Evolutionary conservation across 208 protist species (phyloP), one percentile per base, ranked within the genome.

Genomic region (Leishmania amazonensis): DNA sequence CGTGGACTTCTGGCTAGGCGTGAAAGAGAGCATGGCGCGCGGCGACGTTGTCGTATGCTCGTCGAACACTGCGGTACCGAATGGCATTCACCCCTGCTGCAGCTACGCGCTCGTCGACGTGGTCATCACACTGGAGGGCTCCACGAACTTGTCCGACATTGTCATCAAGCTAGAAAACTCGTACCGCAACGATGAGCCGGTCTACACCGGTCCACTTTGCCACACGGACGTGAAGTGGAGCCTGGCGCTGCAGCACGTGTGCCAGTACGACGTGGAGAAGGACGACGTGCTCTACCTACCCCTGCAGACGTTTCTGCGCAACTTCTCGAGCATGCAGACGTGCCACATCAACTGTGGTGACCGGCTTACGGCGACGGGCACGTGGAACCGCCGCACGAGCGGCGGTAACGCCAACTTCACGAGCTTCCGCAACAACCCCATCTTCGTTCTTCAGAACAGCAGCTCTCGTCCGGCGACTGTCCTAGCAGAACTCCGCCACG

Each of bases 281-380:
- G 85, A 89, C 31, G 90, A 95, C 74, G 78, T 88, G 15, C 77
- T 96, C 21, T 95, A 90, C 86, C 71, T 96, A 71, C 93, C 93
- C 9, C 84, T 96, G 21, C 93, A 90, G 5, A 90, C 87, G 47
- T 95, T 96, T 73, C 83, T 96, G 53, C 89, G 91, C 45, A 95
- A 95, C 88, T 96, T 95, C 80, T 89, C 89, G 19, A 95, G 89
- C 80, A 83, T 96, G 78, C 89, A 94, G 88, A 87, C 86, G 79
- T 95, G 91, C 81, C 88, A 96, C 85, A 96, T 96, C 81, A 95
- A 95, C 87, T 97, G 93, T 81, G 94, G 94, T 79, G 92, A 95
- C 77, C 93, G 93, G 28, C 79, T 96, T 49, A 97, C 87, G 17
- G 79, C 87, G 51, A 76, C 78, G 1, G 92, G 93, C 15, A 76